Conservation (phyloP, 2,329 filamentous ascomycete genomes). For the Stagonosporopsis rhizophila region DNA sequence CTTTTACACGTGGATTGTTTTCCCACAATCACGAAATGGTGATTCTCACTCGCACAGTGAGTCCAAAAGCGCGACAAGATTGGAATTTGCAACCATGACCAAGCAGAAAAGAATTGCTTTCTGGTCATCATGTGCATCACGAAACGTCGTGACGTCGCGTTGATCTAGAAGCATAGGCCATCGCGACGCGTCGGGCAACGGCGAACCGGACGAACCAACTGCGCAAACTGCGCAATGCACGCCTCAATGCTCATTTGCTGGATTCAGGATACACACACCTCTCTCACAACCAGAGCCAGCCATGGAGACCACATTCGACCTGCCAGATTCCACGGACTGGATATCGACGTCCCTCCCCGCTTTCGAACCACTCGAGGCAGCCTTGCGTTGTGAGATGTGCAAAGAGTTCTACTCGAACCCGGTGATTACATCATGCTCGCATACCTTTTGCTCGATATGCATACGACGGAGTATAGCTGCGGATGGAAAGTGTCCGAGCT, state of each 20-base stretch:
- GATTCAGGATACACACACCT: background rate
- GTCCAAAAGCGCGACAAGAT: too few species aligned
- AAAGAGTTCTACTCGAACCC: constrained; percentile 97
- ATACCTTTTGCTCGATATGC: constrained; percentile 96
- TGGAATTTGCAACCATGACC: background rate
- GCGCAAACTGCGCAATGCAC: constrained; percentile 19
- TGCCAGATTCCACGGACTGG: constrained; percentile 88
- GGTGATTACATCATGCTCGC: constrained; percentile 91
- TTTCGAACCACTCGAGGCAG: constrained; percentile 77
- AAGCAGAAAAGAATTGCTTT: background rate
- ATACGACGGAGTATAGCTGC: constrained; percentile 84
- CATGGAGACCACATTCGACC: constrained; percentile 48
- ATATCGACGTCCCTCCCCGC: constrained; percentile 70
- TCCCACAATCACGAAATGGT: background rate
- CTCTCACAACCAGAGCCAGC: constrained; percentile 12
- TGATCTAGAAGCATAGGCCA: constrained; percentile 12
- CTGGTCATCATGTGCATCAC: background rate
- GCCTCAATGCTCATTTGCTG: constrained; percentile 13
- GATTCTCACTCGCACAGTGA: background rate
- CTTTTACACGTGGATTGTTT: background rate
- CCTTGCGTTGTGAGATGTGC: constrained; percentile 94
- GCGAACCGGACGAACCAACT: constrained; percentile 16
- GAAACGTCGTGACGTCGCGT: constrained; percentile 13
- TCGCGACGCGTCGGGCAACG: constrained; percentile 23
- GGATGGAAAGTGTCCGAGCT: constrained; percentile 88